Percentiles rank a stretch among this genome's conserved stretches.
Evolutionary conservation across 495 filamentous ascomycete genomes (phyloP).

Genomic region (Hyaloscypha finlandica): DNA sequence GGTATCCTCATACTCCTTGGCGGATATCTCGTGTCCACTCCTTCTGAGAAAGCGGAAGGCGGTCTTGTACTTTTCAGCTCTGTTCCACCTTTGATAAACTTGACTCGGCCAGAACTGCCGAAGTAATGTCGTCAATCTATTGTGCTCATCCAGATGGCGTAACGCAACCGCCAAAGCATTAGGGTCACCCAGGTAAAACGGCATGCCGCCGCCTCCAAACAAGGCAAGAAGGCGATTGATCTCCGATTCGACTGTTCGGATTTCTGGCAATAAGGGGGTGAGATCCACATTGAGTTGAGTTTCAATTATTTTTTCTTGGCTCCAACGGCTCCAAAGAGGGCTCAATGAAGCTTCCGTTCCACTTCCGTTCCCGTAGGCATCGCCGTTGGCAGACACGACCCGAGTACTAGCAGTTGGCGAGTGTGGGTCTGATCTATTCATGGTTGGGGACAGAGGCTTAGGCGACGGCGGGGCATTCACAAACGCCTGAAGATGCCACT

Average conservation of each 20-base stretch:
- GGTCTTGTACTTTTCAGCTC: not conserved
- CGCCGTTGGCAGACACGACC: too few species aligned
- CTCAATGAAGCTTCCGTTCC: too few species aligned
- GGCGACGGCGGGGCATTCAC: not conserved
- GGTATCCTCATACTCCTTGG: not conserved
- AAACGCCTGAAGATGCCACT: not conserved
- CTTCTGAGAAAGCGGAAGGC: too few species aligned
- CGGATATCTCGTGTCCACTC: not conserved
- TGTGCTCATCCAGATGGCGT: not conserved
- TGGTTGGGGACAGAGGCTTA: too few species aligned
- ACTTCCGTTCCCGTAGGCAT: too few species aligned
- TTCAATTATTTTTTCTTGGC: not conserved
- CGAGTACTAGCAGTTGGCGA: too few species aligned
- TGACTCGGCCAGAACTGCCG: not conserved
- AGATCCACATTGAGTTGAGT: not conserved
- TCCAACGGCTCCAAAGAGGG: too few species aligned
- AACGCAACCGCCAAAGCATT: not conserved
- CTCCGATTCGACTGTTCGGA: not conserved
- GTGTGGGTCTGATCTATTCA: too few species aligned
- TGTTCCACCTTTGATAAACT: not conserved
- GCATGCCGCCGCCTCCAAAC: not conserved
- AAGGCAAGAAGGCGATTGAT: conserved; percentile 7
- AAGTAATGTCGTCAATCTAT: not conserved
- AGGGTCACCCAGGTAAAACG: not conserved
- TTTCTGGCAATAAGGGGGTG: not conserved